Evolutionary conservation across 2,329 filamentous ascomycete genomes (phyloP), one percentile per base, ranked within the genome.

Genomic region (Ophidiomyces ophidiicola): DNA sequence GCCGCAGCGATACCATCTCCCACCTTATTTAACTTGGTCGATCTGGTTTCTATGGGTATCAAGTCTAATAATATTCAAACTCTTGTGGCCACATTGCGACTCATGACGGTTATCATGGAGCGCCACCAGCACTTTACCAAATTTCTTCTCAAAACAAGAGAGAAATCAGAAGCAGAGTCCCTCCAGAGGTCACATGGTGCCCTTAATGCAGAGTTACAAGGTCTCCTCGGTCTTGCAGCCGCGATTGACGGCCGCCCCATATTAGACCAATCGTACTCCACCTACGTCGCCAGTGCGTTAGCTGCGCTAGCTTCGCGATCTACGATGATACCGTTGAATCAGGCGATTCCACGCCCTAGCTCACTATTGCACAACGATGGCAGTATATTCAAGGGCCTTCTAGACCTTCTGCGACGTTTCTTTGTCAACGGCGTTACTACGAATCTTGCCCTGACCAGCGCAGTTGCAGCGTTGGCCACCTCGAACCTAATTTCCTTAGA

Each of bases 341-440:
- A 35, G 6, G 10, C 15, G 29, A 42, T 43, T 60, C 47, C 31
- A 36, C 50, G 3, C 45, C 52, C 4, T 78, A 78, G 48, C 76
- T 71, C 30, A 32, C 75, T 73, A 55, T 75, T 82, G 6, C 65
- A 82, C 2, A 63, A 82, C 6, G 78, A 81, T 33, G 74, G 76
- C 48, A 63, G 67, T 5, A 63, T 78, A 5, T 60, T 76, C 38
- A 62, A 60, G 35, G 64, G 67, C 14, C 50, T 78, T 12, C 44
- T 69, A n/a, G 56, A 54, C 30, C 69, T 88, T 5, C 61, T 98
- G 7, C 72, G 80, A 31, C 78, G 71, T 0, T 98, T 96, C 53
- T 85, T 94, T 50, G 72, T 83, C 4, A 98, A 98, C 51, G 80
- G 85, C 2, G 78, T 96, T 2, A 85, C 94, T 50, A 87, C 82